Base-by-base conservation (phyloP, 257 asterid genomes). In the Solanum pinnatisectum region DNA sequence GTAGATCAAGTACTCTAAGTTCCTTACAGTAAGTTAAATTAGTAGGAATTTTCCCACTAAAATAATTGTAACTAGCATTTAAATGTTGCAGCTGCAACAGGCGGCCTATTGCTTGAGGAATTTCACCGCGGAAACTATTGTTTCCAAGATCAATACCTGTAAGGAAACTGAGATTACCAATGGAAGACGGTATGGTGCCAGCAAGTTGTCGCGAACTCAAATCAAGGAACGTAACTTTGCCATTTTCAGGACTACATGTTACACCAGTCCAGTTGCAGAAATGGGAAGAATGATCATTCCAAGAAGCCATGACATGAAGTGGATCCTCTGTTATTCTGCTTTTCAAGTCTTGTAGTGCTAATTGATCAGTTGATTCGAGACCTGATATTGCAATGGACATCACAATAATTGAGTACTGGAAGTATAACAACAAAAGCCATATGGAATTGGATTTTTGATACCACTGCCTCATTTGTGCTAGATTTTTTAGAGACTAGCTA, bases 261-360 rank as follows among this genome's bases (percentile, higher is more conserved):
- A 91, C 84, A 15, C 92, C 92, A n/a, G 59, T 18, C 92, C 92
- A 89, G 13, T 35, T 71, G 87, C 92, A 90, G 83, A 59, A 71
- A 44, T 77, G 87, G 5, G 44, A 68, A 5, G 89, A 87, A 27
- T 49, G 84, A 46, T 13, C 37, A 30, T 88, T 84, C 90, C 90
- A 88, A 22, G 59, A 84, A 37, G 23, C 32, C 70, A 84, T n/a
- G 13, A 71, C 36, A 15, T 49, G 67, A 36, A 15, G 65, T 44
- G 85, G 85, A 44, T 79, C 85, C 9, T 44, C 15, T 15, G 40
- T 79, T 44, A 79, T 79, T 44, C 85, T 44, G 85, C n/a, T 44
- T 44, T 79, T 79, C 16, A 79, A 79, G 67, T 79, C 65, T 44
- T 44, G 40, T 79, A 79, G 18, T 44, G 85, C 85, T 44, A 27